Conservation (phyloP, 768 basidiomycete species). For the Lactarius sanguifluus region DNA sequence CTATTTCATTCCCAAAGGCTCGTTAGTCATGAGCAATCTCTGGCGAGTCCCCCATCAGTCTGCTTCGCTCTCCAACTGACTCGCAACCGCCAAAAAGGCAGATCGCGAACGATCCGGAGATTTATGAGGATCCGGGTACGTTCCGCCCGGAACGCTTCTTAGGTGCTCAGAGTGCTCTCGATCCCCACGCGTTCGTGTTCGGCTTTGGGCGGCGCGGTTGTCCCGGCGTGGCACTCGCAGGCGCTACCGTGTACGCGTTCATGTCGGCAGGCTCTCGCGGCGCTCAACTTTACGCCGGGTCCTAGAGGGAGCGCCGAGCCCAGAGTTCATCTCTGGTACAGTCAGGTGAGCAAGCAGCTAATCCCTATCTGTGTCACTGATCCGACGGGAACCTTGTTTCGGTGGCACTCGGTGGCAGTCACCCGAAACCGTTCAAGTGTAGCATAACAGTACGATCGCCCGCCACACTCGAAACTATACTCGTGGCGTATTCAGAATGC, state of each 20-base stretch:
- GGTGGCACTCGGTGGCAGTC: conserved; percentile 3
- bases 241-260: conserved; percentile 12
- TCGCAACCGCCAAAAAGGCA: not conserved
- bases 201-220: conserved; percentile 26
- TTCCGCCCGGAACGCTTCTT: conserved; percentile 31
- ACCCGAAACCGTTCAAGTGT: conserved; percentile 21
- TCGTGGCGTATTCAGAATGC: not conserved
- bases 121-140: conserved; percentile 23
- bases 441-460: conserved; percentile 7
- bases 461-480: conserved; percentile 5
- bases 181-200: conserved; percentile 24
- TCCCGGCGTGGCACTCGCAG: conserved; percentile 13
- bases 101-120: conserved; percentile 21
- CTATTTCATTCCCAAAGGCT: conserved; percentile 32
- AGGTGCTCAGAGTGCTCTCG: conserved; percentile 7
- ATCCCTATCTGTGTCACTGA: not conserved
- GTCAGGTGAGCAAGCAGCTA: conserved; percentile 9
- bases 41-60: conserved; percentile 23
- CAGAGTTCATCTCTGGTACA: conserved; percentile 18
- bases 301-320: conserved; percentile 3
- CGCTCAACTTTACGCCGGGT: conserved; percentile 6
- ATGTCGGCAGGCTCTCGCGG: conserved; percentile 15
- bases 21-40: conserved; percentile 28
- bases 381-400: not conserved
- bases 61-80: not conserved